A percentile compares a stretch with the other conserved stretches of the same genome.
phyloP scores from a whole-genome alignment of 2,329 filamentous ascomycete genomes.

The Stagonosporopsis rhizophila region DNA sequence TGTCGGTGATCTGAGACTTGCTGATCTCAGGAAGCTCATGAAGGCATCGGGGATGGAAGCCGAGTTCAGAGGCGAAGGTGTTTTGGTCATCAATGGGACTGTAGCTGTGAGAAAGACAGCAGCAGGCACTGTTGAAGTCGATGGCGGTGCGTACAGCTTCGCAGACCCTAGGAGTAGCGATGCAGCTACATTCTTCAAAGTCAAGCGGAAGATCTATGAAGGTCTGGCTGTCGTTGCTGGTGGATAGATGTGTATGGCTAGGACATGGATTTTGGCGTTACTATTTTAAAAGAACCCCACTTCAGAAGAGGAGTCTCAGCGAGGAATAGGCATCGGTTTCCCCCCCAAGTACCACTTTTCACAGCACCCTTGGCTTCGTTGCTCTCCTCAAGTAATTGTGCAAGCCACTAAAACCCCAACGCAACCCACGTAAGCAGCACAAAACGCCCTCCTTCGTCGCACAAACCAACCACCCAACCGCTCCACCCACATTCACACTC shows the following conservation, averaged over 20 bases:
- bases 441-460: background rate
- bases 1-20: conserved; percentile 89
- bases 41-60: conserved; percentile 80
- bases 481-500: background rate
- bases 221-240: conserved; percentile 89
- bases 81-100: conserved; percentile 83
- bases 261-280: background rate
- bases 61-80: conserved; percentile 93
- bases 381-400: too few relatives aligned
- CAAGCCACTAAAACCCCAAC: too few relatives aligned
- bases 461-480: background rate
- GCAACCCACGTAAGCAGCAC: background rate
- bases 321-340: background rate
- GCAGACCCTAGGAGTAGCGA: conserved; percentile 57
- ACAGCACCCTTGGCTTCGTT: too few relatives aligned
- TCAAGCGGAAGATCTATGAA: conserved; percentile 91
- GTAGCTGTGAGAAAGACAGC: conserved; percentile 89
- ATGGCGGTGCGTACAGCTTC: conserved; percentile 58
- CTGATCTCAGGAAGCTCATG: conserved; percentile 86
- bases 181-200: conserved; percentile 77
- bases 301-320: too few relatives aligned
- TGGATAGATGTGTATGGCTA: conserved; percentile 50
- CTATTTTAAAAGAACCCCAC: background rate
- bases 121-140: conserved; percentile 86
- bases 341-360: background rate